Evolutionary conservation across 2,329 filamentous ascomycete genomes (phyloP), one percentile per base, ranked within the genome.

Genomic region (Claviceps quebecensis): DNA sequence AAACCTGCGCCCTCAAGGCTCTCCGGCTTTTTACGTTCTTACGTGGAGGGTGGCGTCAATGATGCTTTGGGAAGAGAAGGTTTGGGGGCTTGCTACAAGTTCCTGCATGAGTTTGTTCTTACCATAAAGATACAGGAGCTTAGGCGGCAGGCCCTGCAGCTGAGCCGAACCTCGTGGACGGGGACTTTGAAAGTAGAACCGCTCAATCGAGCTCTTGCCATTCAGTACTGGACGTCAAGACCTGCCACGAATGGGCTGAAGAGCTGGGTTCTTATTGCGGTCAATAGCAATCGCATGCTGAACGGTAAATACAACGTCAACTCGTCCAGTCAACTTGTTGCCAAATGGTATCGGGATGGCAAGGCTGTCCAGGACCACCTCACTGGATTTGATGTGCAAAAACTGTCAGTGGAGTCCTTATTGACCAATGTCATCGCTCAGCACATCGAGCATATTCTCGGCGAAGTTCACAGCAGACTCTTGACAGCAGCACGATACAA

Each of bases 91-190:
- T 93, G 90, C 61, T 96, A 94, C 65, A 78, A 86, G 52, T 86
- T 90, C 56, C 71, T 97, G 2, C 90, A 97, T 65, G 88, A 91
- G 61, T 83, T 94, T 55, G 79, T 90, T 4, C 71, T 98, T 51
- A 96, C 89, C 0, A 85, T 93, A 67, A 96, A 98, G 70, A 84
- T 98, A 58, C 83, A 80, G 56, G 83, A 93, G 57, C 76, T 95
- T 45, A 80, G 80, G 58, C 81, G 81, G 55, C 93, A 98, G 70
- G 87, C 87, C 2, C 57, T 76, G 29, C 80, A 83, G 43, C 71
- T 98, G 53, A 75, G 76, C 51, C 78, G 76, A 52, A 78, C 77
- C 3, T 78, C 80, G 36, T 97, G 93, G 91, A 81, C 83, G 36
- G 83, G 87, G 51, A 82, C 83, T 37, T 66, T 97, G 45, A 81